Base-by-base conservation (phyloP, 2,329 filamentous ascomycete genomes). In the Xylariaceae sp. region DNA sequence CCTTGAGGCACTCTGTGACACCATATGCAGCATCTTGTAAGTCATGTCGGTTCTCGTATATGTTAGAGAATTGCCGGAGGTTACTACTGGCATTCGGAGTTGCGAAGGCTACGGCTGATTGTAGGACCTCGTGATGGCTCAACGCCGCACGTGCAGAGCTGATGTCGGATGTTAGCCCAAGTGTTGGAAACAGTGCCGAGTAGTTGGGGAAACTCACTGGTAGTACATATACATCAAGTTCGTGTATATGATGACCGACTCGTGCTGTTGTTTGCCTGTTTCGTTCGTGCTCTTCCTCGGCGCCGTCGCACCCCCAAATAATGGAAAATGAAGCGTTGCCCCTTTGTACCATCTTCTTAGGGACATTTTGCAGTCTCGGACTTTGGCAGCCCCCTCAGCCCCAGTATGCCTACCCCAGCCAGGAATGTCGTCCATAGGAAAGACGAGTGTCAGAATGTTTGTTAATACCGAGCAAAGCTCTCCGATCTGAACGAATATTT, bases 161-260 rank as follows among this genome's bases (percentile, higher is more conserved):
- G 50, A 40, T 11, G 46, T 32, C 5, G n/a, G 15, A 27, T 22
- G 44, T 62, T 32, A 61, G 56, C 9, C 17, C 22, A 10, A 6
- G 12, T 5, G 15, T 7, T 10, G 7, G 19, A 12, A 15, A n/a
- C 2, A 9, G 2, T 5, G 11, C 31, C 6, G 11, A 14, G n/a
- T 11, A 5, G 33, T 5, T 19, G 14, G 47, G 9, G 40, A 33
- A 1, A 63, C 73, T 56, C 64, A 78, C 73, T 77, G 68, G 52
- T 77, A 78, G 48, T 76, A 75, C 70, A 78, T 76, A 51, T 74
- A 75, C 58, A 76, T 73, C 54, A 77, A 57, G 39, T 74, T 75
- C 4, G 71, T 73, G 58, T 75, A 75, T 33, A 74, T 48, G 10
- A 72, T 68, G 11, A 73, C 66, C 1, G 72, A 73, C 47, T 74